A percentile compares a stretch with the other conserved stretches of the same genome.
phyloP scores from a whole-genome alignment of 2,329 filamentous ascomycete species.

The Pyrenochaeta sp. region DNA sequence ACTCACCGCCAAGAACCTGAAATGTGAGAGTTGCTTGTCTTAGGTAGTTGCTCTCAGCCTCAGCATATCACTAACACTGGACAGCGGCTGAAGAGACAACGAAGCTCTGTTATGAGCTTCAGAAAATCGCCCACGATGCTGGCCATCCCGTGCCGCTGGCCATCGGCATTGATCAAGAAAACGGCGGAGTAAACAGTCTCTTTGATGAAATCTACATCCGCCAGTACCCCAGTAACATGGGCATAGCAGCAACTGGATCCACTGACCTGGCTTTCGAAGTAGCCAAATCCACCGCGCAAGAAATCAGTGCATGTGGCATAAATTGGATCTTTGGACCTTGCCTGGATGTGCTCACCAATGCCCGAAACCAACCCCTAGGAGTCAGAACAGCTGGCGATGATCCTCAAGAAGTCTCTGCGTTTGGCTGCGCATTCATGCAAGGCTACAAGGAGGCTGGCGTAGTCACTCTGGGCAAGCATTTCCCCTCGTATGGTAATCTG shows the following conservation, averaged over 20 bases:
- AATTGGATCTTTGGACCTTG: conserved; percentile 96
- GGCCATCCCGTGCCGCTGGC: conserved; percentile 88
- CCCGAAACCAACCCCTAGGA: conserved; percentile 86
- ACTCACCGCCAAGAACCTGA: conserved; percentile 83
- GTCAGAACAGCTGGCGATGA: conserved; percentile 92
- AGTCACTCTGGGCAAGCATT: conserved; percentile 92
- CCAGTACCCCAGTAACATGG: conserved; percentile 97
- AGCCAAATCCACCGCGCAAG: conserved; percentile 90
- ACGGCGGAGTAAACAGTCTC: conserved; percentile 95
- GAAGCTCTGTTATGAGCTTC: conserved; percentile 85
- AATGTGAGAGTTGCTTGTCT: conserved; percentile 64
- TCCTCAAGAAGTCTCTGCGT: conserved; percentile 92
- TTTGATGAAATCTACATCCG: conserved; percentile 96
- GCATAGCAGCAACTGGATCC: conserved; percentile 88
- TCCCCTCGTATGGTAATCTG: conserved; percentile 93
- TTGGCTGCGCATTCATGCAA: conserved; percentile 87
- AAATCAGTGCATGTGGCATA: conserved; percentile 90
- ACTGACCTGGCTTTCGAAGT: conserved; percentile 86
- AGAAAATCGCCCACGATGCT: conserved; percentile 88
- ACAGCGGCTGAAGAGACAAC: conserved; percentile 91
- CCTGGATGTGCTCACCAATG: conserved; percentile 91
- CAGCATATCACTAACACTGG: conserved; percentile 28
- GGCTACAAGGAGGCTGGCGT: conserved; percentile 92
- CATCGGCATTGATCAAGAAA: conserved; percentile 95
- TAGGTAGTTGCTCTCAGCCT: conserved; percentile 12